These are phyloP conservation scores for Saccharomyces cerevisiae DNA, from an alignment of 805 yeast species.

Conservation along the genomic window DNA sequence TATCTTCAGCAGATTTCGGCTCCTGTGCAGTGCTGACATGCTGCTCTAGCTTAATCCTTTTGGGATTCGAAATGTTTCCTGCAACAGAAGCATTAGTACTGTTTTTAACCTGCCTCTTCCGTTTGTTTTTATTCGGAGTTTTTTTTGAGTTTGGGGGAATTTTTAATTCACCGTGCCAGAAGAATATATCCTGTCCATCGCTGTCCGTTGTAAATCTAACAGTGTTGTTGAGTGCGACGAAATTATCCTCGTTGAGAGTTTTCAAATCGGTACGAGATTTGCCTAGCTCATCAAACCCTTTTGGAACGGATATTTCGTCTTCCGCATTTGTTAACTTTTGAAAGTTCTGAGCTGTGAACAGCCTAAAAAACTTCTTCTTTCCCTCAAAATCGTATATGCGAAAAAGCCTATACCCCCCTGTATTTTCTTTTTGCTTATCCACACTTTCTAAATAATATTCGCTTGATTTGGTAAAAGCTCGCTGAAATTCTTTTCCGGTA, in stretches of 20 bases:
- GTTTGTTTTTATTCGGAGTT: conserved; percentile 9
- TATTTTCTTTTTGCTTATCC: conserved; percentile 25
- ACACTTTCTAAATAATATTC: conserved; percentile 41
- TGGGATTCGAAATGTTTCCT: neutral
- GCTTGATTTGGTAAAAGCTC: conserved; percentile 44
- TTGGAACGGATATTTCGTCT: conserved; percentile 1
- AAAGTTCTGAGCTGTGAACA: conserved; percentile 41
- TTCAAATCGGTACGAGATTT: conserved; percentile 5
- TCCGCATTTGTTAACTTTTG: conserved; percentile 26
- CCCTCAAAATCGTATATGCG: conserved; percentile 69
- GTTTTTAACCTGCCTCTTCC: neutral
- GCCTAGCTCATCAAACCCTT: neutral
- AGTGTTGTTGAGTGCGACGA: conserved; percentile 23
- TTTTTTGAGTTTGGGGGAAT: conserved; percentile 11
- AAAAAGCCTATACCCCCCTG: conserved; percentile 36
- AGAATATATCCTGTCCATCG: conserved; percentile 19
- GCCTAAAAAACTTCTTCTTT: conserved; percentile 61
- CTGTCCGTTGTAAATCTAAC: conserved; percentile 18
- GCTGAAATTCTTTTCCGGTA: conserved; percentile 46
- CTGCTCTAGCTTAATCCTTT: neutral
- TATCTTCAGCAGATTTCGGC: neutral
- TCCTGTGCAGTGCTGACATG: neutral
- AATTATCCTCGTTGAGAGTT: conserved; percentile 19
- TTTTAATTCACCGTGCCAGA: conserved; percentile 29
- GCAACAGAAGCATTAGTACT: neutral